Percentiles rank a stretch among this genome's conserved stretches.
These are phyloP conservation scores for Pontederia paniculata DNA, from an alignment of 176 grass and related monocot genomes.

Conservation along the genomic window DNA sequence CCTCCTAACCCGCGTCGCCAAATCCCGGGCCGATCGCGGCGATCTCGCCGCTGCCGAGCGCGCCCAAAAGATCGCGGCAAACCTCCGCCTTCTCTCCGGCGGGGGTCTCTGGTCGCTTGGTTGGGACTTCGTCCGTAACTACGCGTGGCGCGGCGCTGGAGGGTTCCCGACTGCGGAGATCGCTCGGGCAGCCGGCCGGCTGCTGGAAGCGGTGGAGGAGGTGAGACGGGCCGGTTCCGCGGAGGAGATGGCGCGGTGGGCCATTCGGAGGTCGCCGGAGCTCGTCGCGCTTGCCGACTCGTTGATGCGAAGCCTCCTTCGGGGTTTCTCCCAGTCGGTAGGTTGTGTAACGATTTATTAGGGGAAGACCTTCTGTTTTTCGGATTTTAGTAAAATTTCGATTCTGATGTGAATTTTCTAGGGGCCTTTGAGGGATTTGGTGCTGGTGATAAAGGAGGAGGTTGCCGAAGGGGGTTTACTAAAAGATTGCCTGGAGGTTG, in stretches of 20 bases:
- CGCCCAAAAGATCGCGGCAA: conserved; percentile 31
- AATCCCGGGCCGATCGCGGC: conserved; percentile 44
- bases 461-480: conserved; percentile 66
- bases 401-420: conserved; percentile 21
- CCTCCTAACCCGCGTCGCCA: conserved; percentile 63
- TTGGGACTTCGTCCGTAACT: conserved; percentile 85
- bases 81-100: conserved; percentile 28
- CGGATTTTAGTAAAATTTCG: neutral
- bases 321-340: conserved; percentile 67
- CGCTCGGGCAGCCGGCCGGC: conserved; percentile 1
- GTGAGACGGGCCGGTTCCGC: conserved; percentile 35
- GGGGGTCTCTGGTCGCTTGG: conserved; percentile 48
- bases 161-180: conserved; percentile 11
- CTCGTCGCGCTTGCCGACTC: conserved; percentile 31
- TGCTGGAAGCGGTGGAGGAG: conserved; percentile 42
- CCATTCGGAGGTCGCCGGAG: conserved; percentile 38
- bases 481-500: conserved; percentile 73
- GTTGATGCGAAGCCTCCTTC: conserved; percentile 51
- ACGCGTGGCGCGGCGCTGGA: conserved; percentile 37
- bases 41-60: conserved; percentile 46
- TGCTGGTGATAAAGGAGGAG: conserved; percentile 68
- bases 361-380: neutral
- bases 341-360: neutral
- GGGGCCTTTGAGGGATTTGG: conserved; percentile 63
- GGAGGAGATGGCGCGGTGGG: conserved; percentile 40